A percentile compares a stretch with the other conserved stretches of the same genome.
These are phyloP conservation scores for Nemania bipapillata DNA, from an alignment of 2,329 filamentous ascomycete species.

Conservation along the genomic window DNA sequence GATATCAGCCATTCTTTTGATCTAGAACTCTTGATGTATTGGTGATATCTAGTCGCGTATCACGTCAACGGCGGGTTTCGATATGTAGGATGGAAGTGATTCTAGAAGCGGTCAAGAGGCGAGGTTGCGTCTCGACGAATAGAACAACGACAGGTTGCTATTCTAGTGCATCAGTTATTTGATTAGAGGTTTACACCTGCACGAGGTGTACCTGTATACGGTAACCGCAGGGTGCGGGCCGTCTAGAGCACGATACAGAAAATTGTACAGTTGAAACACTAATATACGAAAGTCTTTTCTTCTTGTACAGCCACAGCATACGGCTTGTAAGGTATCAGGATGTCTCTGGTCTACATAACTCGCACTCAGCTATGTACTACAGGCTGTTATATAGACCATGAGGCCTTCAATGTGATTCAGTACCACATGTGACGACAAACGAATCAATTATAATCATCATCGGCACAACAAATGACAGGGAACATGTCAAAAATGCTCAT, in stretches of 20 bases:
- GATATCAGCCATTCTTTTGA: background rate
- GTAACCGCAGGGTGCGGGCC: background rate
- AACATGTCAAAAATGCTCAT: no score
- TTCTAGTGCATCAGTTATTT: background rate
- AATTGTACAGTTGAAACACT: conserved; percentile 5
- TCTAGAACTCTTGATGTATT: background rate
- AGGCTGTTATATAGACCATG: no score
- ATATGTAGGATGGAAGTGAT: background rate
- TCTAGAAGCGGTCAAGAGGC: conserved; percentile 6
- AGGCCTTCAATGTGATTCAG: no score
- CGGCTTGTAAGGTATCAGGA: no score
- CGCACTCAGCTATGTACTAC: no score
- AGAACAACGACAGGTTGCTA: background rate
- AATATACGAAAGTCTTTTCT: background rate
- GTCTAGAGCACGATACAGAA: background rate
- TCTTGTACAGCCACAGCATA: conserved; percentile 11
- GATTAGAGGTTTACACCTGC: background rate
- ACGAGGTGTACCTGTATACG: background rate
- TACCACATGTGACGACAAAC: no score
- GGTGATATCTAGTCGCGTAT: background rate
- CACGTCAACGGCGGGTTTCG: background rate
- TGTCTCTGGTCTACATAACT: no score
- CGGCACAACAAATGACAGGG: no score
- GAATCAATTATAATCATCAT: no score
- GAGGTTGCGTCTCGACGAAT: background rate